These are phyloP conservation scores for Aspergillus sp. DNA, from an alignment of 2,329 filamentous ascomycete genomes.

Conservation along the genomic window DNA sequence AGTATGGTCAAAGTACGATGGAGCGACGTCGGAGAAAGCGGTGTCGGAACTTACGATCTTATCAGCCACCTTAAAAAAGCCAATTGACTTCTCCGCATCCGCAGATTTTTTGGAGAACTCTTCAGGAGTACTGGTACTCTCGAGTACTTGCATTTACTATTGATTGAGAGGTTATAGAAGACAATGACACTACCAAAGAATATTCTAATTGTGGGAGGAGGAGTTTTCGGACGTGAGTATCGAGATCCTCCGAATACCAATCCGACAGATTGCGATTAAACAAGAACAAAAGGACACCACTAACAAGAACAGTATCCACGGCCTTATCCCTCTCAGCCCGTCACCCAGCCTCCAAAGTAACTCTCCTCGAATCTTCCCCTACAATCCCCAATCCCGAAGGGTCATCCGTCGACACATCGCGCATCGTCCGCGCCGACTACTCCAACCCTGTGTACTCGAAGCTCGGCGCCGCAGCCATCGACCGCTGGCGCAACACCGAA, in stretches of 20 bases:
- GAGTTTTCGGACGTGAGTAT: slow-evolving; percentile 37
- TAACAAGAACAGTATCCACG: slow-evolving; percentile 46
- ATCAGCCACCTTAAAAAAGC: not conserved
- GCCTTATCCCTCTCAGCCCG: slow-evolving; percentile 64
- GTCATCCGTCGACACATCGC: slow-evolving; percentile 54
- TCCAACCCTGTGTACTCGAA: slow-evolving; percentile 68
- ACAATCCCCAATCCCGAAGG: slow-evolving; percentile 53
- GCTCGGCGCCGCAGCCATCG: slow-evolving; percentile 65
- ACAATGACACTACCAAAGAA: slow-evolving; percentile 28
- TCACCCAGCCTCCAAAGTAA: slow-evolving; percentile 46
- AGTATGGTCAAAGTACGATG: not conserved
- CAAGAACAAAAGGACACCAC: not conserved
- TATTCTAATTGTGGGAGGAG: slow-evolving; percentile 38
- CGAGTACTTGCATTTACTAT: no score
- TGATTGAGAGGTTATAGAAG: not conserved
- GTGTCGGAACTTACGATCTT: not conserved
- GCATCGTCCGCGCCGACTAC: slow-evolving; percentile 69
- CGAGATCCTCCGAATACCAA: not conserved
- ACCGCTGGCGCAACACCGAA: slow-evolving; percentile 53
- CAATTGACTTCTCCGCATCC: not conserved
- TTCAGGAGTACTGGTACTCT: not conserved
- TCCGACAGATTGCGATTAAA: not conserved
- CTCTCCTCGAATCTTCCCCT: slow-evolving; percentile 50
- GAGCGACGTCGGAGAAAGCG: not conserved
- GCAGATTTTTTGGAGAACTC: not conserved